Evolutionary conservation across 2,329 filamentous ascomycete genomes (phyloP).

Genomic region (Colletotrichum kahawae): DNA sequence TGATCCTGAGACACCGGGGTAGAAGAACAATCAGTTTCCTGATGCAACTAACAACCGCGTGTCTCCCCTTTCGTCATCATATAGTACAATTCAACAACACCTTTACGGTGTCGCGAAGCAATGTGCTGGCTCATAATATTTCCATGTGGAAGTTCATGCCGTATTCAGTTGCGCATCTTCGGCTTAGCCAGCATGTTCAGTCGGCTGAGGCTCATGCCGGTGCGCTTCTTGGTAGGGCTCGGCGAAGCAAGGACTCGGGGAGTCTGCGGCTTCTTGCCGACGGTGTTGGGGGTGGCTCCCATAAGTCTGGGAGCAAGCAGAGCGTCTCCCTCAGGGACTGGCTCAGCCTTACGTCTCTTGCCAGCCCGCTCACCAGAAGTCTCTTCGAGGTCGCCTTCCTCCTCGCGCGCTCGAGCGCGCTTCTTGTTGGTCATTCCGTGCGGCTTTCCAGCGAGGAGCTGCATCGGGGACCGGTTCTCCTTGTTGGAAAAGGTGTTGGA

Average conservation of each 20-base stretch:
- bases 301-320: constrained; percentile 55
- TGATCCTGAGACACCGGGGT: background rate
- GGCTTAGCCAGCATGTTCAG: constrained; percentile 67
- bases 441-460: constrained; percentile 50
- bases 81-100: constrained; percentile 8
- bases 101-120: background rate
- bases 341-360: constrained; percentile 63
- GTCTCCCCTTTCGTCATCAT: background rate
- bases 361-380: constrained; percentile 58
- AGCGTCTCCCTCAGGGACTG: constrained; percentile 56
- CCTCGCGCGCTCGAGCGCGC: constrained; percentile 61
- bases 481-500: constrained; percentile 49
- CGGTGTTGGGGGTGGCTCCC: constrained; percentile 35
- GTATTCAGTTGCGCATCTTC: constrained; percentile 55
- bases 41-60: background rate
- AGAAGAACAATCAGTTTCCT: background rate
- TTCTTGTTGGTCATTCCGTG: constrained; percentile 73
- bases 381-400: constrained; percentile 63
- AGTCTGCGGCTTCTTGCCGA: constrained; percentile 39
- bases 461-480: constrained; percentile 55
- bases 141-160: background rate
- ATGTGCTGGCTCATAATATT: background rate
- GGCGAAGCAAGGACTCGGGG: constrained; percentile 28
- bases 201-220: constrained; percentile 60
- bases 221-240: constrained; percentile 58